Conservation (phyloP, 768 basidiomycete species). For the Suillus lakei region DNA sequence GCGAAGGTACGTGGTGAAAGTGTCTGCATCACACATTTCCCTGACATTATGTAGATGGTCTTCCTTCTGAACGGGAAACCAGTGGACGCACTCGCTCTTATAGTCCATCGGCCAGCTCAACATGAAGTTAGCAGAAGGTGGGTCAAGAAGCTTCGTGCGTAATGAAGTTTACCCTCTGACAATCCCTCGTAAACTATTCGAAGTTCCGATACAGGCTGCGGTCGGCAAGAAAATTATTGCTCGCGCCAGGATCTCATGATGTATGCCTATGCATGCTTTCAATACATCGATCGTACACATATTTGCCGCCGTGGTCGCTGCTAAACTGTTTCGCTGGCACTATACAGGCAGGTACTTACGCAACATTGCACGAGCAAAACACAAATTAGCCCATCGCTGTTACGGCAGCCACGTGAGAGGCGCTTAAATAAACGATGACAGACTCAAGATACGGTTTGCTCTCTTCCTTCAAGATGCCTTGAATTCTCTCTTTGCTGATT, state of each 20-base stretch:
- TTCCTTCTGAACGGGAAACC: constrained; percentile 89
- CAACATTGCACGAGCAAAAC: too few species aligned
- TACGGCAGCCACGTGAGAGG: not conserved
- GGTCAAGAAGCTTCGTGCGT: constrained; percentile 91
- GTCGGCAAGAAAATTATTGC: constrained; percentile 88
- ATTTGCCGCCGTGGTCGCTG: not conserved
- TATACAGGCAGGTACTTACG: too few species aligned
- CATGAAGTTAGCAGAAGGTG: constrained; percentile 78
- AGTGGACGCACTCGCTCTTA: constrained; percentile 91
- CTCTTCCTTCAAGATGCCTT: not conserved
- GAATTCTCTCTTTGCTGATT: not conserved
- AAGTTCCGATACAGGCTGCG: constrained; percentile 94
- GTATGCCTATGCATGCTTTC: not conserved
- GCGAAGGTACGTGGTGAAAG: constrained; percentile 66
- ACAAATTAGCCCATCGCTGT: not conserved
- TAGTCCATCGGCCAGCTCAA: constrained; percentile 84
- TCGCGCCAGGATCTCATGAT: constrained; percentile 44
- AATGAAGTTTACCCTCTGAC: constrained; percentile 36
- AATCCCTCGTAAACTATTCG: constrained; percentile 92
- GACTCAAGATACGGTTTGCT: too few species aligned
- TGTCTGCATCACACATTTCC: not conserved
- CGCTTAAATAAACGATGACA: too few species aligned
- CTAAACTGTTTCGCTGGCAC: not conserved
- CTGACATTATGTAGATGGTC: constrained; percentile 63
- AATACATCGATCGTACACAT: not conserved